Percentiles rank a stretch among this genome's conserved stretches.
Conservation (phyloP, 2,329 filamentous ascomycete species). For the Alternaria angustiovoidea region DNA sequence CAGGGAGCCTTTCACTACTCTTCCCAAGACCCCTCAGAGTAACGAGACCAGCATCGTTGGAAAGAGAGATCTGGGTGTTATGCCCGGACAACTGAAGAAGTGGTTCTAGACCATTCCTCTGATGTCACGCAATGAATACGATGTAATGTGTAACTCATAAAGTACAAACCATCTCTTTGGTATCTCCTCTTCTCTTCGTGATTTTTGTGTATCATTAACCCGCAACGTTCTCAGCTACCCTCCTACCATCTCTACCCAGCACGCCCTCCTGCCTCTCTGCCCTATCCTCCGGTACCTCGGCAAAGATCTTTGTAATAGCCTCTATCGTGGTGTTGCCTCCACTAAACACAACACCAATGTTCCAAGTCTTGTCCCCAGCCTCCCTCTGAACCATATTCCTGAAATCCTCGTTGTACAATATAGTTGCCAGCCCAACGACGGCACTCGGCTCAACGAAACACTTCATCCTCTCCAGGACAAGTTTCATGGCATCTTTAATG, state of each 20-base stretch:
- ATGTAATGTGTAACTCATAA: background rate
- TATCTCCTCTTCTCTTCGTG: background rate
- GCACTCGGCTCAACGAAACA: slow-evolving; percentile 88
- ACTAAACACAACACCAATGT: slow-evolving; percentile 67
- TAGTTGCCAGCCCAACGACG: slow-evolving; percentile 83
- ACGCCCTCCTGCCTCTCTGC: slow-evolving; percentile 53
- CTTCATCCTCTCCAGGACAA: slow-evolving; percentile 90
- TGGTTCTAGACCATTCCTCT: slow-evolving; percentile 14
- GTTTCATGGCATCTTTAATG: slow-evolving; percentile 76
- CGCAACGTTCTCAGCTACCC: slow-evolving; percentile 57
- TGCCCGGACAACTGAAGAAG: slow-evolving; percentile 13
- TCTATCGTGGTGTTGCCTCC: slow-evolving; percentile 73
- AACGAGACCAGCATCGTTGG: slow-evolving; percentile 12
- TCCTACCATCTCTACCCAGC: slow-evolving; percentile 52
- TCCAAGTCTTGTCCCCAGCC: slow-evolving; percentile 77
- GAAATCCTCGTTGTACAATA: slow-evolving; percentile 87
- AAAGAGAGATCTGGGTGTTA: slow-evolving; percentile 14
- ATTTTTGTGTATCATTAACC: slow-evolving; percentile 36
- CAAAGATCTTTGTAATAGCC: slow-evolving; percentile 65
- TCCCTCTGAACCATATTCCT: slow-evolving; percentile 70
- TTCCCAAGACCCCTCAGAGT: slow-evolving; percentile 15
- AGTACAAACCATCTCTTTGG: background rate
- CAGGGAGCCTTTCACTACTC: slow-evolving; percentile 42
- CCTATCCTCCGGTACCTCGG: slow-evolving; percentile 32
- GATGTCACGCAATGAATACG: background rate